A percentile compares a stretch with the other conserved stretches of the same genome.
phyloP scores from a whole-genome alignment of 1,284 basidiomycete genomes.

The Ustilago loliicola region DNA sequence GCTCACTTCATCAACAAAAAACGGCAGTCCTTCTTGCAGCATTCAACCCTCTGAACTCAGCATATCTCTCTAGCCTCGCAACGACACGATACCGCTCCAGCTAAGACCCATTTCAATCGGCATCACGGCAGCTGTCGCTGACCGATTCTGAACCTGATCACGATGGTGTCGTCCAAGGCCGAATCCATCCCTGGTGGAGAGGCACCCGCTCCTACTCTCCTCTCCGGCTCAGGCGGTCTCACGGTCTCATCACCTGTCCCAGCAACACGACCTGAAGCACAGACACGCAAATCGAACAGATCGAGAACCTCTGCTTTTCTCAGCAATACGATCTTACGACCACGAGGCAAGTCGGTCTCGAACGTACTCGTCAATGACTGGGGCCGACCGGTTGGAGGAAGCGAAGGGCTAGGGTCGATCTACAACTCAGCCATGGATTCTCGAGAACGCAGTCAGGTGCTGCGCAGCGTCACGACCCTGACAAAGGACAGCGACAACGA shows the following conservation, averaged over 20 bases:
- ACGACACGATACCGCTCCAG: background rate
- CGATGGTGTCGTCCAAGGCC: slow-evolving; percentile 35
- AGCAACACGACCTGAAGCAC: slow-evolving; percentile 8
- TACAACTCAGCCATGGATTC: slow-evolving; percentile 35
- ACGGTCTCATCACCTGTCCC: background rate
- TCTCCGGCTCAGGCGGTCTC: slow-evolving; percentile 3
- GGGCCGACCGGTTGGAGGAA: slow-evolving; percentile 47
- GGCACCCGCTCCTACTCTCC: slow-evolving; percentile 12
- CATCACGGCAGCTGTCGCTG: slow-evolving; percentile 4
- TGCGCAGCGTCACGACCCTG: slow-evolving; percentile 45
- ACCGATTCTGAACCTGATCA: background rate
- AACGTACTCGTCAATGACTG: slow-evolving; percentile 22
- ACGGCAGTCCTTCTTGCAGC: background rate
- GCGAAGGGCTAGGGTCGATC: slow-evolving; percentile 46
- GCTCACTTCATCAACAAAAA: background rate
- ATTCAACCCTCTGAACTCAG: background rate
- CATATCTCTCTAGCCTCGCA: background rate
- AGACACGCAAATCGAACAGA: slow-evolving; percentile 28
- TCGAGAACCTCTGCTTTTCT: slow-evolving; percentile 30
- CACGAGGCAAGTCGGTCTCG: slow-evolving; percentile 29
- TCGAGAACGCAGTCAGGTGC: slow-evolving; percentile 43
- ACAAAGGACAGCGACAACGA: slow-evolving; percentile 39
- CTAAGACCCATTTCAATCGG: background rate
- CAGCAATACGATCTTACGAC: slow-evolving; percentile 28
- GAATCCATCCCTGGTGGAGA: slow-evolving; percentile 19